These are phyloP conservation scores for Mortierella sp. DNA, from an alignment of 371 early-diverging fungal genomes.

Conservation along the genomic window DNA sequence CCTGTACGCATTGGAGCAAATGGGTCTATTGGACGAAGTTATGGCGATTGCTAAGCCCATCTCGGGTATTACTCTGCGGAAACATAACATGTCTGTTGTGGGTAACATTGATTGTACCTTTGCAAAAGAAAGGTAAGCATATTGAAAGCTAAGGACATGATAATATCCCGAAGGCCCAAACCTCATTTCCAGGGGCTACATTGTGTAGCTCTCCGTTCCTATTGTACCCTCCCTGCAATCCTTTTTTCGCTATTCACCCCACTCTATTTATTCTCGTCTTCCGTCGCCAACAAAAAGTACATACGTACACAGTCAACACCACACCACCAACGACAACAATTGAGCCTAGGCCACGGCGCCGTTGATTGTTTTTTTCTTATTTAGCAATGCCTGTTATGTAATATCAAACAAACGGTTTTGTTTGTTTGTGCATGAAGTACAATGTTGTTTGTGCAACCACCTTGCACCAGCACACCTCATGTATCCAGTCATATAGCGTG, in stretches of 20 bases:
- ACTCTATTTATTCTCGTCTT: not conserved
- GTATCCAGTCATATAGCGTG: not conserved
- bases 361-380: not conserved
- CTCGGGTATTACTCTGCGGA: slow-evolving; percentile 27
- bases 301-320: not conserved
- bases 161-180: not conserved
- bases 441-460: slow-evolving; percentile 5
- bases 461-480: not conserved
- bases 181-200: not conserved
- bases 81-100: slow-evolving; percentile 38
- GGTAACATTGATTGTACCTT: slow-evolving; percentile 37
- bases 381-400: not conserved
- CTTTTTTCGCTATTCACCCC: not conserved
- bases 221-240: not conserved
- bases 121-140: slow-evolving; percentile 42
- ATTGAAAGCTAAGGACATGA: not conserved
- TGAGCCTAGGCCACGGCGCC: not conserved
- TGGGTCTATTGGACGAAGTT: slow-evolving; percentile 41
- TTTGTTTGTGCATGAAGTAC: not conserved
- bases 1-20: slow-evolving; percentile 31
- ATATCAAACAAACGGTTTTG: not conserved
- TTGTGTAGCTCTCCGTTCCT: not conserved
- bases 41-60: slow-evolving; percentile 42
- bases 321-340: not conserved
- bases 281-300: not conserved